A percentile compares a stretch with the other conserved stretches of the same genome.
Conservation (phyloP, 345 rosid species). For the Aquilaria yunnanensis region DNA sequence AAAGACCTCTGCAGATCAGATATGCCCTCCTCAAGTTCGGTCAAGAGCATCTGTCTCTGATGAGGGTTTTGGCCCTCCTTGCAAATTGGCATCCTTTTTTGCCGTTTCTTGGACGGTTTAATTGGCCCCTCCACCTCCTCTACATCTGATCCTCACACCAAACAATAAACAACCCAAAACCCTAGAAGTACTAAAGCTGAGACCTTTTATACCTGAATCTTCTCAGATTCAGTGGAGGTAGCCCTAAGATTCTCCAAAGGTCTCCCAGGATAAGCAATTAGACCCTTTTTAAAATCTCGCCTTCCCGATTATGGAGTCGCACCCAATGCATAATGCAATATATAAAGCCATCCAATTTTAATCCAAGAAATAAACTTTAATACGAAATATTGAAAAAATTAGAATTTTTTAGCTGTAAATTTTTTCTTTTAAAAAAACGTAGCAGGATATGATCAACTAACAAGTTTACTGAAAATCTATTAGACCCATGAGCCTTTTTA, state of each 20-base stretch:
- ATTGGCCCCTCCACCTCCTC: background rate
- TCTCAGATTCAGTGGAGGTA: background rate
- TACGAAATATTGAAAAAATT: background rate
- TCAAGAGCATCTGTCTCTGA: background rate
- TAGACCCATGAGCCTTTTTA: background rate
- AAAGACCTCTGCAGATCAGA: background rate
- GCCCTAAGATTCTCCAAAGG: background rate
- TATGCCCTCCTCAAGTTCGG: background rate
- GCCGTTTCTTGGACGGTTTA: background rate
- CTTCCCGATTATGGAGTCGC: background rate
- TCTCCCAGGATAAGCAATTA: background rate
- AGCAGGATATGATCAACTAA: background rate
- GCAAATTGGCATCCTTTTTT: constrained; percentile 6
- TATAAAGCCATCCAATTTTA: too few species aligned
- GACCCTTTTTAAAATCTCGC: background rate
- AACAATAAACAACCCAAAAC: too few species aligned
- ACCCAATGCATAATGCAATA: background rate
- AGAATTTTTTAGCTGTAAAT: background rate
- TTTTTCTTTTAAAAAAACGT: too few species aligned
- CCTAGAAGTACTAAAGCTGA: too few species aligned
- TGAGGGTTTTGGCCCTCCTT: background rate
- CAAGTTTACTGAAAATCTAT: constrained; percentile 2
- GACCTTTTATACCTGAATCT: too few species aligned
- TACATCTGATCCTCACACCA: background rate
- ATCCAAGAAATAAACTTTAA: background rate